Base-by-base conservation (phyloP, 2,329 filamentous ascomycete genomes). In the Talaromyces sp. region DNA sequence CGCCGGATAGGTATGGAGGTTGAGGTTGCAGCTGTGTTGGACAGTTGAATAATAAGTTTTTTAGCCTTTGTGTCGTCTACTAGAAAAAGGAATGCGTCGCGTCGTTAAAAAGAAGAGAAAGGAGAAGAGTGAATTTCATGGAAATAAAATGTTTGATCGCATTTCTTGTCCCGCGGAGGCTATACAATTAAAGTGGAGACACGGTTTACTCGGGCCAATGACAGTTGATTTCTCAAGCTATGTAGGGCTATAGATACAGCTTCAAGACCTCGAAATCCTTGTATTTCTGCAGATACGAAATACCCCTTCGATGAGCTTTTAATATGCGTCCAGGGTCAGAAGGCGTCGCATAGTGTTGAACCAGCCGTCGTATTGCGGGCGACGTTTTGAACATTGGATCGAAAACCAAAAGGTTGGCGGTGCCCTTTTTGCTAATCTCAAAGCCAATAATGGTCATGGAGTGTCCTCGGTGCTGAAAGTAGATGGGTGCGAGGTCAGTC, bases 401-500 rank as follows among this genome's bases (percentile, higher is more conserved):
- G 72, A 96, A 96, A 12, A 96, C 90, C 0, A 98, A 80, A 18
- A 98, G 79, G 67, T 90, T 89, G 57, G 82, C 78, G 18, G 80
- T 79, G 30, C 90, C 89, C 63, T 89, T 82, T 36, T 76, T 79
- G 31, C 83, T 84, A 66, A 84, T 85, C 75, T 97, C 92, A 30
- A 96, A 82, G 0, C 94, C 94, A 60, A 98, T 82, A 57, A 98
- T 92, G 0, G 92, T 96, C 79, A 96, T 82, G 1, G 93, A 97
- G 73, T 98, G 94, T 8, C 64, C 89, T 65, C 87, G 86, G 68
- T 95, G 91, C 72, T 98, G 94, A 64, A 96, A 87, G 75, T 97
- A 98, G 47, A 98, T 88, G 0, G 95, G 93, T 44, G 94, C 88
- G 7, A 94, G 79, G 14, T 81, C 76, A 0, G 94, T 97, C 59